phyloP scores from a whole-genome alignment of 2,329 filamentous ascomycete genomes.

The Emericellopsis atlantica region DNA sequence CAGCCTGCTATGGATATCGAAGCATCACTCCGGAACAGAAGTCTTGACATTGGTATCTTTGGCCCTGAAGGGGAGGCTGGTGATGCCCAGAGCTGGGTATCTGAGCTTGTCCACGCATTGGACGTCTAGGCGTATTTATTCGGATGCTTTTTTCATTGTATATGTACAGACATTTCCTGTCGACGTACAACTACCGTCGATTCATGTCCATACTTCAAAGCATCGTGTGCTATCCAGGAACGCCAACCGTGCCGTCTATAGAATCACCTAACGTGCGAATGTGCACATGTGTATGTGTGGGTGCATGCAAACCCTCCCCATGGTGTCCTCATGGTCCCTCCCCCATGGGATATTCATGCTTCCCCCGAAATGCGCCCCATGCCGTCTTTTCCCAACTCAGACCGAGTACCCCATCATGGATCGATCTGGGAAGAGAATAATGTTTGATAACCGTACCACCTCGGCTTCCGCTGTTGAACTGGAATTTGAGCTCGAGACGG shows the following conservation, averaged over 20 bases:
- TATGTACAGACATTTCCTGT: too few species aligned
- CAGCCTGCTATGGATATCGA: conserved; percentile 29
- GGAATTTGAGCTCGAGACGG: conserved; percentile 11
- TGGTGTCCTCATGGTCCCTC: not conserved
- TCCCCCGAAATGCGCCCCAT: too few species aligned
- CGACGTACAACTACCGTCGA: not conserved
- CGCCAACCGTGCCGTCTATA: not conserved
- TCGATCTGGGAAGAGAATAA: conserved; percentile 41
- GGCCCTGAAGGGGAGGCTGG: conserved; percentile 10
- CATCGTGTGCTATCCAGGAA: too few species aligned
- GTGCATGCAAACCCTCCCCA: too few species aligned
- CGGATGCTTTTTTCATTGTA: too few species aligned
- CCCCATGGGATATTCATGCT: not conserved
- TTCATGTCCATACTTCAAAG: too few species aligned
- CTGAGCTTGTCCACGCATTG: conserved; percentile 7
- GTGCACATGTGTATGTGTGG: not conserved
- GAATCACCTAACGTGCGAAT: not conserved
- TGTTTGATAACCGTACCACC: conserved; percentile 40
- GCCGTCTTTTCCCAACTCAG: not conserved
- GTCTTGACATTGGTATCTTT: conserved; percentile 27
- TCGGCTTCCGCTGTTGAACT: conserved; percentile 33
- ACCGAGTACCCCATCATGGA: conserved; percentile 15
- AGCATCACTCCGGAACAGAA: conserved; percentile 16
- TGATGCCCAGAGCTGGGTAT: conserved; percentile 7
- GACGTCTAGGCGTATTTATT: too few species aligned